Evolutionary conservation across 129 eudicot genomes (phyloP).

Genomic region (Lonicera japonica): DNA sequence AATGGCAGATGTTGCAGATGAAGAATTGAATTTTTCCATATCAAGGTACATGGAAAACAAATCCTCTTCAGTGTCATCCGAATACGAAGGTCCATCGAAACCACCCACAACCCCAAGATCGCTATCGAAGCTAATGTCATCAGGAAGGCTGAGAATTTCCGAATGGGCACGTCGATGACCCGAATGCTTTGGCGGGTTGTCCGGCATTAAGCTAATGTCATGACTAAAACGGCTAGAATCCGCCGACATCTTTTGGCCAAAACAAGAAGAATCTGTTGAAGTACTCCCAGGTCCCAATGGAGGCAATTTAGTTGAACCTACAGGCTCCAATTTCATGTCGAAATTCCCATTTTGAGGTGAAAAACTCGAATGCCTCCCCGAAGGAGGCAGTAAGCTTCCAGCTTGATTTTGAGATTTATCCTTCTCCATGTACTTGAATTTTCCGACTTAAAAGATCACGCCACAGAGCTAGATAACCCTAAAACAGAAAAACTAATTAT

Average conservation of each 20-base stretch:
- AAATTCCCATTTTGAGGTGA: conserved; percentile 30
- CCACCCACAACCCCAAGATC: conserved; percentile 94
- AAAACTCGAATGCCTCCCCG: conserved; percentile 45
- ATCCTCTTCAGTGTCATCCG: conserved; percentile 88
- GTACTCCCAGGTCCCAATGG: conserved; percentile 40
- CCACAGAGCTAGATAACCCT: too few species aligned
- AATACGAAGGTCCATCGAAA: conserved; percentile 71
- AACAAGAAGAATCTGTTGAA: conserved; percentile 32
- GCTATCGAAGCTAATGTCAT: conserved; percentile 85
- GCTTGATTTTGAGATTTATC: conserved; percentile 45
- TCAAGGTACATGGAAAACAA: conserved; percentile 80
- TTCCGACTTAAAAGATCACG: too few species aligned
- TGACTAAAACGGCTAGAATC: conserved; percentile 65
- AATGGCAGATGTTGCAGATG: conserved; percentile 59
- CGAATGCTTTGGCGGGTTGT: conserved; percentile 66
- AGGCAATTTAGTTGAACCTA: conserved; percentile 45
- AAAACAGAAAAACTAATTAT: too few species aligned
- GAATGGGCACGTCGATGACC: conserved; percentile 95
- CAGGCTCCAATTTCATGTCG: conserved; percentile 44
- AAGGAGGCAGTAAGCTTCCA: conserved; percentile 58
- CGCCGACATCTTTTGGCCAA: conserved; percentile 23
- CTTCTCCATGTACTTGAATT: conserved; percentile 38
- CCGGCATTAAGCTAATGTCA: conserved; percentile 86
- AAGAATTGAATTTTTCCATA: conserved; percentile 71
- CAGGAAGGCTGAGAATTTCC: conserved; percentile 75